Evolutionary conservation across 1,284 basidiomycete species (phyloP).

Genomic region (Ustilago esculenta): DNA sequence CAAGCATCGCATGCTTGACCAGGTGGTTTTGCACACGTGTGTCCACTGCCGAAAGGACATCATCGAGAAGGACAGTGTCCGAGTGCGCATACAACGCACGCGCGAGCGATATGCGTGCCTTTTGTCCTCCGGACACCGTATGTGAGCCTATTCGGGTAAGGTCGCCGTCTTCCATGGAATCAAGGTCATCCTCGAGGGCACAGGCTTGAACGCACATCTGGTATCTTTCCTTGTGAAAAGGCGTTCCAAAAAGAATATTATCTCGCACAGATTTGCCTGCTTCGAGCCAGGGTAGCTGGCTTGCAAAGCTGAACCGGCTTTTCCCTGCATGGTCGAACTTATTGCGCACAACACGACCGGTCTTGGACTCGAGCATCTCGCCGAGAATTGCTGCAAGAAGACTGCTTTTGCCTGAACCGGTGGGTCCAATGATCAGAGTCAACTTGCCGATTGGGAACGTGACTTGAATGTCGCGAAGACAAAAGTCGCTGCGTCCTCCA

Average conservation of each 20-base stretch:
- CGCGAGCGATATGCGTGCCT: constrained; percentile 59
- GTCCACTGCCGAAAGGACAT: constrained; percentile 71
- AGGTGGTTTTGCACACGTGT: constrained; percentile 72
- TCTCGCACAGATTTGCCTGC: constrained; percentile 50
- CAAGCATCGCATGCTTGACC: constrained; percentile 42
- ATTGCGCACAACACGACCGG: constrained; percentile 31
- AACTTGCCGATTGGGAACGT: constrained; percentile 43
- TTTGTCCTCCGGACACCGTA: constrained; percentile 62
- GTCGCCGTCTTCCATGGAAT: constrained; percentile 59
- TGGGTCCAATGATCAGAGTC: constrained; percentile 53
- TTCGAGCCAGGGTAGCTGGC: constrained; percentile 46
- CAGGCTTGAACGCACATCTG: constrained; percentile 53
- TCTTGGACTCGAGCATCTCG: constrained; percentile 47
- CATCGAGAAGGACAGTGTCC: constrained; percentile 59
- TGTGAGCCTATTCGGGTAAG: constrained; percentile 57
- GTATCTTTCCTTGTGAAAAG: constrained; percentile 52
- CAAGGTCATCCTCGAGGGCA: constrained; percentile 56
- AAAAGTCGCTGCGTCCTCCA: constrained; percentile 1
- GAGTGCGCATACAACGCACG: constrained; percentile 60
- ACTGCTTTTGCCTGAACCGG: constrained; percentile 61
- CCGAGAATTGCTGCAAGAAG: constrained; percentile 57
- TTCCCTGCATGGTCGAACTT: constrained; percentile 47
- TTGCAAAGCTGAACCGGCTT: constrained; percentile 53
- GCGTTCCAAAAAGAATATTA: constrained; percentile 58
- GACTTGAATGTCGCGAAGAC: constrained; percentile 46